phyloP scores from a whole-genome alignment of 257 asterid species.

The Lycium barbarum region DNA sequence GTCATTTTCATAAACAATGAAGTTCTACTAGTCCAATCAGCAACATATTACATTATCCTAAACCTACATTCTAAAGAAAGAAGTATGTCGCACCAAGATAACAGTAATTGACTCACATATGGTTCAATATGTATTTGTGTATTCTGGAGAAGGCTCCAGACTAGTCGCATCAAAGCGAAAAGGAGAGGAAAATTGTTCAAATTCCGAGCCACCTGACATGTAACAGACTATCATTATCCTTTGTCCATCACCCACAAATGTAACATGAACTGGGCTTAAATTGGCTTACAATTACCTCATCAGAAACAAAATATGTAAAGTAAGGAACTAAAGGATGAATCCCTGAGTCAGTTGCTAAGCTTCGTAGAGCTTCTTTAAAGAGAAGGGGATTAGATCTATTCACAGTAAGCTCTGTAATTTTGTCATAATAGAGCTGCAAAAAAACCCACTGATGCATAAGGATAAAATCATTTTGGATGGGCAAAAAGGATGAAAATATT shows the following conservation, averaged over 20 bases:
- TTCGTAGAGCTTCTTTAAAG: slow-evolving; percentile 78
- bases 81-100: background rate
- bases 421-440: slow-evolving; percentile 94
- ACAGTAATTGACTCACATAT: slow-evolving; percentile 64
- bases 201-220: slow-evolving; percentile 81
- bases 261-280: slow-evolving; percentile 17
- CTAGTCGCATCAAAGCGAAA: slow-evolving; percentile 93
- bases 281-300: slow-evolving; percentile 66
- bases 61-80: background rate
- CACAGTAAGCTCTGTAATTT: slow-evolving; percentile 83
- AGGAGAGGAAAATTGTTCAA: slow-evolving; percentile 73
- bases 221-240: slow-evolving; percentile 32
- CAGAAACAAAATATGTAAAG: slow-evolving; percentile 86
- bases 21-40: background rate
- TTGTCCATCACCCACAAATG: slow-evolving; percentile 23
- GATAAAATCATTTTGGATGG: slow-evolving; percentile 25
- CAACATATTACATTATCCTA: background rate
- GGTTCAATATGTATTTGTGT: slow-evolving; percentile 92
- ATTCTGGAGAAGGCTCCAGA: slow-evolving; percentile 91
- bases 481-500: slow-evolving; percentile 36
- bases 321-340: slow-evolving; percentile 97
- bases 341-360: slow-evolving; percentile 98
- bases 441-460: slow-evolving; percentile 33
- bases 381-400: slow-evolving; percentile 76
- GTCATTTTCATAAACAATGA: background rate